A percentile compares a stretch with the other conserved stretches of the same genome.
Conservation (phyloP, 2,329 filamentous ascomycete genomes). For the Peltaster fructicola region DNA sequence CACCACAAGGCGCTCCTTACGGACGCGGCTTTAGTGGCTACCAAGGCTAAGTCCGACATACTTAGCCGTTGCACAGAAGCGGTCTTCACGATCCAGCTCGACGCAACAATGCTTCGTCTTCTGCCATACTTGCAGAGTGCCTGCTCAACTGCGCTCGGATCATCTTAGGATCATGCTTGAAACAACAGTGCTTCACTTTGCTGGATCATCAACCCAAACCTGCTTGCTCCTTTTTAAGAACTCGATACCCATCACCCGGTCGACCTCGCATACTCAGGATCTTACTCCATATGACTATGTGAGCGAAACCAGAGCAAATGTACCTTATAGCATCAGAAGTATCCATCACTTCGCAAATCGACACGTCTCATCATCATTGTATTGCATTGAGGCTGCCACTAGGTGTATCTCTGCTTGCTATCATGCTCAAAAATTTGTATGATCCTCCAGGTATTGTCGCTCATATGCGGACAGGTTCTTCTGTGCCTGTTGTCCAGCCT, state of each 20-base stretch:
- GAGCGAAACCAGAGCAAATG: neutral
- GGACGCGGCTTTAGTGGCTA: conserved; percentile 40
- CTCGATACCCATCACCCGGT: neutral
- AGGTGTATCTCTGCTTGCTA: neutral
- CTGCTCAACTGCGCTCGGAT: neutral
- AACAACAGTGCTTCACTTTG: neutral
- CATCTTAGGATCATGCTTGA: neutral
- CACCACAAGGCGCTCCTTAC: conserved; percentile 17
- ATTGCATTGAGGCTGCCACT: too few relatives aligned
- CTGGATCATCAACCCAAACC: neutral
- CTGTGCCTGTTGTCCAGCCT: neutral
- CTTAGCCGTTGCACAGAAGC: too few relatives aligned
- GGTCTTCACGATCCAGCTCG: too few relatives aligned
- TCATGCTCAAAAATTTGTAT: neutral
- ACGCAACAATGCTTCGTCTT: too few relatives aligned
- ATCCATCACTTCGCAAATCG: too few relatives aligned
- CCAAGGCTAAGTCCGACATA: conserved; percentile 29
- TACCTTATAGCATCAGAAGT: neutral
- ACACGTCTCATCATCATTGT: too few relatives aligned
- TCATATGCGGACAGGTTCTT: neutral
- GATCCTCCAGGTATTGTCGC: neutral
- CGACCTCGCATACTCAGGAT: neutral
- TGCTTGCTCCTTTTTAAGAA: neutral
- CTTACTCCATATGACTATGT: neutral
- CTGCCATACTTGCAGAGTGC: neutral